A percentile compares a stretch with the other conserved stretches of the same genome.
phyloP scores from a whole-genome alignment of 2,329 filamentous ascomycete genomes.

The Fusarium piperis region DNA sequence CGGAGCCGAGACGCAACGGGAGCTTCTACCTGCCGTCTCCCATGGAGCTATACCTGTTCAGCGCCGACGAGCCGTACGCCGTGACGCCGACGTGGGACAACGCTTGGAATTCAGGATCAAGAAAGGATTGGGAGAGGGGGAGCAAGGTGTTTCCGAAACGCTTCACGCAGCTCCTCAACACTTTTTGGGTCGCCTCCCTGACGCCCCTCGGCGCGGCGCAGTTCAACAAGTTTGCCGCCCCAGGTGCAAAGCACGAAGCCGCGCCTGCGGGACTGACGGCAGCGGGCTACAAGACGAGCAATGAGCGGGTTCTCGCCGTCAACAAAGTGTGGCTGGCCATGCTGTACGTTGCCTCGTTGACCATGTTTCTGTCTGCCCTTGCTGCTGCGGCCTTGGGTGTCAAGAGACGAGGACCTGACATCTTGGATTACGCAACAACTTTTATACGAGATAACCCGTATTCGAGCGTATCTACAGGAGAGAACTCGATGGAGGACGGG shows the following conservation, averaged over 20 bases:
- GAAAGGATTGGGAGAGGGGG: background rate
- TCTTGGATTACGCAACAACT: background rate
- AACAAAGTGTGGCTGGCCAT: slow-evolving; percentile 1
- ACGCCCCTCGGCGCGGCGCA: background rate
- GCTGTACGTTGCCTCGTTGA: background rate
- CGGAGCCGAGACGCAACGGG: background rate
- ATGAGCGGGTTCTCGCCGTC: background rate
- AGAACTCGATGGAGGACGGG: slow-evolving; percentile 7
- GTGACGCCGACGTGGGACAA: background rate
- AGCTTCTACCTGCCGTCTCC: background rate
- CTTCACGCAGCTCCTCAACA: slow-evolving; percentile 4
- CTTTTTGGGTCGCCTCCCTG: slow-evolving; percentile 3
- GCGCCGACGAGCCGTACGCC: background rate
- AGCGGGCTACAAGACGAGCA: background rate
- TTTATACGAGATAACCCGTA: slow-evolving; percentile 4
- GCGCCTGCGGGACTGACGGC: background rate
- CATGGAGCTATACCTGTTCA: background rate
- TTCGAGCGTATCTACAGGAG: background rate
- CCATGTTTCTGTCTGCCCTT: slow-evolving; percentile 1
- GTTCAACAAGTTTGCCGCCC: background rate
- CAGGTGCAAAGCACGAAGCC: background rate
- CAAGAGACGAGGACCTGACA: slow-evolving; percentile 2
- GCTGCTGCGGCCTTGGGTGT: background rate
- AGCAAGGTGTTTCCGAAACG: background rate
- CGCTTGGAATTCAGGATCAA: background rate